Conservation (phyloP, 1,284 basidiomycete species). For the Puccinia horiana region DNA sequence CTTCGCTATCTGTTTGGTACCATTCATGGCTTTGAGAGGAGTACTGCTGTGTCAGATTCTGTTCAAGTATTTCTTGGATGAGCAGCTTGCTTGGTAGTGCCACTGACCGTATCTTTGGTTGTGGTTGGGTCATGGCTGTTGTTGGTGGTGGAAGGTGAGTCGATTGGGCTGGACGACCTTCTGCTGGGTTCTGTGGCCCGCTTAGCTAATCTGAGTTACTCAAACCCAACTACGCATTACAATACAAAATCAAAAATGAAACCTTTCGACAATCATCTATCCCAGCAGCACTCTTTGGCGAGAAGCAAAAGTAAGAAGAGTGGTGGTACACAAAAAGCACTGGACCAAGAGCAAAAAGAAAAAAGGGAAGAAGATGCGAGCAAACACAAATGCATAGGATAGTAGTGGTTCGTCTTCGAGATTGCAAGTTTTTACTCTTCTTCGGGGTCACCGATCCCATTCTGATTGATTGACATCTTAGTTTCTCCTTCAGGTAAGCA, state of each 20-base stretch:
- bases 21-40: slow-evolving; percentile 54
- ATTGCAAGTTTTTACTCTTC: slow-evolving; percentile 72
- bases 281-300: no score
- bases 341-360: background rate
- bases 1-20: slow-evolving; percentile 57
- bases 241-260: no score
- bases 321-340: no score
- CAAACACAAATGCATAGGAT: background rate
- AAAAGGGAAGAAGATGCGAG: background rate
- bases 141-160: background rate
- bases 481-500: slow-evolving; percentile 96
- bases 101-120: slow-evolving; percentile 7
- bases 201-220: no score
- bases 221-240: no score
- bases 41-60: background rate
- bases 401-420: background rate
- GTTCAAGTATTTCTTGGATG: no score
- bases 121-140: background rate
- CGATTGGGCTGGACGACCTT: no score
- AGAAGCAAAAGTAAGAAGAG: background rate
- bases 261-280: no score
- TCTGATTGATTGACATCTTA: slow-evolving; percentile 81
- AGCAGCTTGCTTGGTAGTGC: background rate
- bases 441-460: slow-evolving; percentile 87
- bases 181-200: no score